Base-by-base conservation (phyloP, 2,329 filamentous ascomycete genomes). In the Fusarium acutatum region DNA sequence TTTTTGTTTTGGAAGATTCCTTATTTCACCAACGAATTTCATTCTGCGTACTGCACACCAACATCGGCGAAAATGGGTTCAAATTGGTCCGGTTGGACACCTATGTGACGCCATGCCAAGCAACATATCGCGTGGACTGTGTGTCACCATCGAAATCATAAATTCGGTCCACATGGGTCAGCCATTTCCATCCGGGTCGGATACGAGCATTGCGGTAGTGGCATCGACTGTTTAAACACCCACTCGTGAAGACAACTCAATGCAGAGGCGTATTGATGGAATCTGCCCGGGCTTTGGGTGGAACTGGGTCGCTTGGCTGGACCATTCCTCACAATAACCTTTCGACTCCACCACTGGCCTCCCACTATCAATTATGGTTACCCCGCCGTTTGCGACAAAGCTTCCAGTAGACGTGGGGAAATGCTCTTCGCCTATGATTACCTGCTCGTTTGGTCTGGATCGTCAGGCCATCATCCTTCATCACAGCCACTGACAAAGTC, bases 331-430 rank as follows among this genome's bases (percentile, higher is more conserved):
- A 56, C 62, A 60, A 66, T 62, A 71, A 61, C 60, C 59, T 73
- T 70, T 50, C 24, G 68, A 77, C 75, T 66, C 75, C 75, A 78
- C 76, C 69, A 50, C 68, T 64, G 66, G 56, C 60, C 69, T 74
- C 50, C 64, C 66, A 52, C 72, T 56, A 70, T 53, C 26, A 46
- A 64, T 73, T 59, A 68, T 54, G 49, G 59, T 69, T 79, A 77
- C 75, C 78, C 77, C 78, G 77, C 77, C 72, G 75, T 69, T 69
- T 73, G 70, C 75, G 50, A 74, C 71, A 71, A 71, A 75, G 65
- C 73, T 70, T 74, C 63, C 65, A 28, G 32, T 59, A 59, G 73
- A 64, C 74, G 61, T 78, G 75, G 75, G 74, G 68, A 77, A 66
- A 77, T 77, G 67, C 54, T 72, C 68, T 54, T 67, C 40, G 46